These are phyloP conservation scores for Elsinoe australis DNA, from an alignment of 2,329 filamentous ascomycete genomes.

Conservation along the genomic window DNA sequence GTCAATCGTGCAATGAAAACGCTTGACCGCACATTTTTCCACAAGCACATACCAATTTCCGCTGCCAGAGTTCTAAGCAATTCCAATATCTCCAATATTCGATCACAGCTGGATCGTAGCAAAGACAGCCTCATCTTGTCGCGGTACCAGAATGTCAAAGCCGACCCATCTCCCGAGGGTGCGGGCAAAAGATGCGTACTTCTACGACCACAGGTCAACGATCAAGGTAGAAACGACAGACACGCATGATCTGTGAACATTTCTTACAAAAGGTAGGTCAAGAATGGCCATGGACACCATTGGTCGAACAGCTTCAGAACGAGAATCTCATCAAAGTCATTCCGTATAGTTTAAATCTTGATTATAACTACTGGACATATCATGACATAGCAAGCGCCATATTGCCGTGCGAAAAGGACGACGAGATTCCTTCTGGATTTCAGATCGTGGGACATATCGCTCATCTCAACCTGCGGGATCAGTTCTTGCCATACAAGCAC, in stretches of 20 bases:
- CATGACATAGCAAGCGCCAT: conserved; percentile 75
- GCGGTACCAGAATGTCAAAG: conserved; percentile 54
- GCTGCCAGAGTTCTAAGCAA: conserved; percentile 71
- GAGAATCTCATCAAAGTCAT: conserved; percentile 61
- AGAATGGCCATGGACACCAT: conserved; percentile 67
- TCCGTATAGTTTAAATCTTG: conserved; percentile 66
- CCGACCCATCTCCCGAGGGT: conserved; percentile 52
- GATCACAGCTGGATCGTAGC: conserved; percentile 57
- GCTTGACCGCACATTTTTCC: conserved; percentile 78
- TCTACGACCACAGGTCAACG: conserved; percentile 37
- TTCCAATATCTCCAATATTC: conserved; percentile 64
- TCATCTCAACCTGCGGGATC: conserved; percentile 80
- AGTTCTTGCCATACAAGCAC: conserved; percentile 77
- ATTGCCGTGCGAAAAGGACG: conserved; percentile 68
- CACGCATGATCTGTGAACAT: conserved; percentile 16
- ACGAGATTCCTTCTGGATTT: conserved; percentile 78
- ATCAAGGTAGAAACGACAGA: conserved; percentile 23
- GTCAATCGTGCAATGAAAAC: conserved; percentile 69
- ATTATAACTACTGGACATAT: conserved; percentile 83
- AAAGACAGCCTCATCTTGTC: conserved; percentile 59
- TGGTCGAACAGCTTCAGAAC: conserved; percentile 60
- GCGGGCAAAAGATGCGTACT: conserved; percentile 40
- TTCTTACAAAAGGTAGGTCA: conserved; percentile 27
- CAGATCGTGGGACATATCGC: conserved; percentile 85
- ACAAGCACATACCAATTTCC: conserved; percentile 64